Percentiles rank a stretch among this genome's conserved stretches.
These are phyloP conservation scores for Zizania palustris DNA, from an alignment of 202 grass and related monocot genomes.

Conservation along the genomic window DNA sequence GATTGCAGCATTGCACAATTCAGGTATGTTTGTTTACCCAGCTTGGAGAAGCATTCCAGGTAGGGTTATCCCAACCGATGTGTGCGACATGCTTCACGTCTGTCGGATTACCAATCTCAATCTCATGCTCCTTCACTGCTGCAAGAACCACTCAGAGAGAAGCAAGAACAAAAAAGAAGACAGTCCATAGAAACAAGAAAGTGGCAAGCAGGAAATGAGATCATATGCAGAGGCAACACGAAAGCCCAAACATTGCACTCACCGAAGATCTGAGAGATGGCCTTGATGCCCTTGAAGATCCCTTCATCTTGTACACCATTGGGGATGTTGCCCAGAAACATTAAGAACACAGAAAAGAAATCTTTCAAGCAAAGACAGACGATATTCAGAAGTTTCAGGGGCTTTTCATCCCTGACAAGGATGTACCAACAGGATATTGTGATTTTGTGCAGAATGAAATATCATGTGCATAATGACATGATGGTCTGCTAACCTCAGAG, in stretches of 20 bases:
- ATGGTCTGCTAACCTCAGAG: constrained; percentile 24
- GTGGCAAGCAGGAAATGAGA: not conserved
- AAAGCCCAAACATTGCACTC: not conserved
- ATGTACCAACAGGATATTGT: constrained; percentile 35
- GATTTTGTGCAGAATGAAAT: constrained; percentile 19
- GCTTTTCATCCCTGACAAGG: constrained; percentile 27
- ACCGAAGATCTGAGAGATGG: constrained; percentile 87
- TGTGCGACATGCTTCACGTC: constrained; percentile 93
- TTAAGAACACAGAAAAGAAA: not conserved
- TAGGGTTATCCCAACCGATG: constrained; percentile 63
- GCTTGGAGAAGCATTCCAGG: constrained; percentile 48
- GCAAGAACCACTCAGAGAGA: constrained; percentile 7
- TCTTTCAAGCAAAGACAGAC: not conserved
- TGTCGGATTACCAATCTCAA: constrained; percentile 76
- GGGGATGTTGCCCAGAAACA: not conserved
- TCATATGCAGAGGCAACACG: not conserved
- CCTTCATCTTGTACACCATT: constrained; percentile 81
- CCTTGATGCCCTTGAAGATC: constrained; percentile 72
- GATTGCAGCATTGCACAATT: not conserved
- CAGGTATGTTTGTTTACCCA: constrained; percentile 55
- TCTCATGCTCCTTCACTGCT: constrained; percentile 78
- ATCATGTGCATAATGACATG: constrained; percentile 1
- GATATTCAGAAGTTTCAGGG: constrained; percentile 24
- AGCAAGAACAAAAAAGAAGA: not conserved
- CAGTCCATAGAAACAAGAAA: not conserved